Evolutionary conservation across 75 land plant species (phyloP).

Genomic region (Picea glauca): DNA sequence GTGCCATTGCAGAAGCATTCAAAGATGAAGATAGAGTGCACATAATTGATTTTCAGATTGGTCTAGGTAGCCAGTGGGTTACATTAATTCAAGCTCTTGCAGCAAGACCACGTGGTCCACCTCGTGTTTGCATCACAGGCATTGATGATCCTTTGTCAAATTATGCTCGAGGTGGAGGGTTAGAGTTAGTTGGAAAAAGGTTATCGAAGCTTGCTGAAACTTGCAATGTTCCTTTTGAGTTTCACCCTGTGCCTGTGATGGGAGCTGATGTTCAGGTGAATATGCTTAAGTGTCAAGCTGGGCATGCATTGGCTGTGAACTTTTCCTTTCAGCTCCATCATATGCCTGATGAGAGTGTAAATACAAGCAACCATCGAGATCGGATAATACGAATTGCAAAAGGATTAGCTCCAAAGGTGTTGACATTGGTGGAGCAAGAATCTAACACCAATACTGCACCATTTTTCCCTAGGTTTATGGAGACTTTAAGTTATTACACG

Average conservation of each 20-base stretch:
- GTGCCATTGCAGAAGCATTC: slow-evolving; percentile 70
- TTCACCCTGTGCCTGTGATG: slow-evolving; percentile 27
- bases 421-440: slow-evolving; percentile 64
- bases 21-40: slow-evolving; percentile 43
- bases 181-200: slow-evolving; percentile 35
- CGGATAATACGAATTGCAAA: slow-evolving; percentile 48
- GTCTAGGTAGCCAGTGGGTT: slow-evolving; percentile 61
- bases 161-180: slow-evolving; percentile 31
- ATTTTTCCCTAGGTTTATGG: slow-evolving; percentile 47
- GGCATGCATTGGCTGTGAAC: slow-evolving; percentile 62
- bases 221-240: slow-evolving; percentile 40
- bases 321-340: slow-evolving; percentile 60
- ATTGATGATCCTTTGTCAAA: slow-evolving; percentile 37
- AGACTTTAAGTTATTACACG: slow-evolving; percentile 44
- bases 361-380: slow-evolving; percentile 49
- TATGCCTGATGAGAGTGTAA: slow-evolving; percentile 69
- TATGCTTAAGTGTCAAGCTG: slow-evolving; percentile 45
- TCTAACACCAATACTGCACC: slow-evolving; percentile 68
- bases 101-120: slow-evolving; percentile 53
- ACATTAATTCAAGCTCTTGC: slow-evolving; percentile 59
- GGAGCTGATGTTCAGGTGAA: slow-evolving; percentile 29
- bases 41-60: slow-evolving; percentile 68
- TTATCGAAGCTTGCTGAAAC: slow-evolving; percentile 35
- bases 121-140: slow-evolving; percentile 49
- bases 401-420: slow-evolving; percentile 41